Evolutionary conservation across 768 basidiomycete species (phyloP).

Genomic region (Tulasnella sp.): DNA sequence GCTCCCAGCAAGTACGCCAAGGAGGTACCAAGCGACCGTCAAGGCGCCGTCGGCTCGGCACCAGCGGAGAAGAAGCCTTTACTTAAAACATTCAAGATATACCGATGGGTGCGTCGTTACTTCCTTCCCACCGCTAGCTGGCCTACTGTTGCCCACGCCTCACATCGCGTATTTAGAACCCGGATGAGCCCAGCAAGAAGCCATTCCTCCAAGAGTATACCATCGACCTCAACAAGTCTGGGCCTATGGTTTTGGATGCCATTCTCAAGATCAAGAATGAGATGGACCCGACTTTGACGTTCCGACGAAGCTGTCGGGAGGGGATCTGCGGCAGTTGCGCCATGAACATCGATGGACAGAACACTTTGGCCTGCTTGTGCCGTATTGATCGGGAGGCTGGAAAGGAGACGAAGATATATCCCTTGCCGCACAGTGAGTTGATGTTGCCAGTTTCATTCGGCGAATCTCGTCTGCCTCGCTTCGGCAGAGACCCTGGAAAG

Average conservation of each 20-base stretch:
- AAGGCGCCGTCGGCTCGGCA: not conserved
- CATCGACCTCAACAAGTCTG: conserved; percentile 7
- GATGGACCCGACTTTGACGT: conserved; percentile 90
- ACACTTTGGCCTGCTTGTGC: conserved; percentile 96
- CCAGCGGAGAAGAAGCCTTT: conserved; percentile 30
- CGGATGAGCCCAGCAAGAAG: conserved; percentile 86
- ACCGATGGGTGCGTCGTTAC: conserved; percentile 72
- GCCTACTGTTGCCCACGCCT: not conserved
- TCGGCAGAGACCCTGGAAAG: not conserved
- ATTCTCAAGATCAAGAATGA: conserved; percentile 99
- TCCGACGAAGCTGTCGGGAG: conserved; percentile 86
- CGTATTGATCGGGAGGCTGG: conserved; percentile 68
- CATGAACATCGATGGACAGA: conserved; percentile 98
- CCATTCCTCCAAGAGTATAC: conserved; percentile 82
- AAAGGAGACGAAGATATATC: conserved; percentile 87
- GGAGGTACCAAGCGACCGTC: not conserved
- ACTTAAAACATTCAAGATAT: conserved; percentile 95
- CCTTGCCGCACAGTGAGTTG: conserved; percentile 84
- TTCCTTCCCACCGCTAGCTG: not conserved
- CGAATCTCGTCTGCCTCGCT: too few species aligned
- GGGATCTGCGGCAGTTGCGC: conserved; percentile 98
- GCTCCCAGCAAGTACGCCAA: conserved; percentile 11
- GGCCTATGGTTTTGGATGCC: conserved; percentile 63
- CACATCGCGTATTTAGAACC: conserved; percentile 47
- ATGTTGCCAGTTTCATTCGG: too few species aligned